These are phyloP conservation scores for Aspergillus arachidicola DNA, from an alignment of 2,329 filamentous ascomycete species.

Conservation along the genomic window DNA sequence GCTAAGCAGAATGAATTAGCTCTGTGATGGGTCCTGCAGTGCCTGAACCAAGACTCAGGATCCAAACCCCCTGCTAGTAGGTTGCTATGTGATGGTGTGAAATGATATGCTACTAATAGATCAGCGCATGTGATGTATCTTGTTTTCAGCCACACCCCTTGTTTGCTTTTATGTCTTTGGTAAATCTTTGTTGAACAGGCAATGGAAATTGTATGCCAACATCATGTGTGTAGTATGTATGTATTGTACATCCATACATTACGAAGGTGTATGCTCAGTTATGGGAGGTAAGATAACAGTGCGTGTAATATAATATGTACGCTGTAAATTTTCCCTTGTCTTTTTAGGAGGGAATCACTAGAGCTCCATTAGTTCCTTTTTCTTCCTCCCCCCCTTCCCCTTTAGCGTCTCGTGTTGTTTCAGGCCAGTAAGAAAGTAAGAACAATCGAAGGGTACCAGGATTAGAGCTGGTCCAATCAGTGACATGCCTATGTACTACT, in stretches of 20 bases:
- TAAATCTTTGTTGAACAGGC: neutral
- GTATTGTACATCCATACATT: too few species aligned
- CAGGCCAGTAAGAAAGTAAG: neutral
- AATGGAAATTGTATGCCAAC: neutral
- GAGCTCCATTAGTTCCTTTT: too few species aligned
- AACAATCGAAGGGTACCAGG: neutral
- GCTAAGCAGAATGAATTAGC: neutral
- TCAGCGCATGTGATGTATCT: conserved; percentile 5
- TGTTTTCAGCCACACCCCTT: neutral
- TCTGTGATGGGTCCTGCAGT: neutral
- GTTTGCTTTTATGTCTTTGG: neutral
- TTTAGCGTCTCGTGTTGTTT: neutral
- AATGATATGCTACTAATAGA: neutral
- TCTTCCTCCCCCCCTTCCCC: neutral
- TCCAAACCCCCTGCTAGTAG: neutral
- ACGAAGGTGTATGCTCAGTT: neutral
- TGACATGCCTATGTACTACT: too few species aligned
- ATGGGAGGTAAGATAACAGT: too few species aligned
- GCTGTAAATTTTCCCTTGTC: too few species aligned
- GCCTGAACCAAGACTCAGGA: neutral
- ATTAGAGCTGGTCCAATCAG: too few species aligned
- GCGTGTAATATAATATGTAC: too few species aligned
- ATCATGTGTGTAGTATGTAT: too few species aligned
- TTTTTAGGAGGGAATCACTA: too few species aligned
- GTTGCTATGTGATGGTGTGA: neutral